Evolutionary conservation across 2,329 filamentous ascomycete genomes (phyloP).

Genomic region (Byssochlamys sp.): DNA sequence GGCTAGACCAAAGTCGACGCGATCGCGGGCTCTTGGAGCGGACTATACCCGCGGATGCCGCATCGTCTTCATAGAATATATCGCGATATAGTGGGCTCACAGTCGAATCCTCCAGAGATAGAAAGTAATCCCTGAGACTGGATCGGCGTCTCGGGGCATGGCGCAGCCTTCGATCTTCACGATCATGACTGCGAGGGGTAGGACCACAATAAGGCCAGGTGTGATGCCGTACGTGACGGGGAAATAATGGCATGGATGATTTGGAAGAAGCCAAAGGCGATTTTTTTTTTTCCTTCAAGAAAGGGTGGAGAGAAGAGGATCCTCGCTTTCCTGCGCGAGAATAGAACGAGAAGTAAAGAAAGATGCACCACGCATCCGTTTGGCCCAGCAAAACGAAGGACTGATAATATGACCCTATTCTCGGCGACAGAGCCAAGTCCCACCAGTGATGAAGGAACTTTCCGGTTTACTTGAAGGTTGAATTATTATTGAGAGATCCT

Average conservation of each 20-base stretch:
- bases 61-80: constrained; percentile 17
- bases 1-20: constrained; percentile 3
- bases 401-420: not conserved
- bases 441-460: not conserved
- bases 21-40: constrained; percentile 9
- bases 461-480: not conserved
- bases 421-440: not conserved
- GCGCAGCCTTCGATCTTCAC: constrained; percentile 11
- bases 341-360: not conserved
- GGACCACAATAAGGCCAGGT: constrained; percentile 29
- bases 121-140: not conserved
- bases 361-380: not conserved
- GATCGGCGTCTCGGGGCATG: constrained; percentile 8
- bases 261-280: not conserved
- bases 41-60: constrained; percentile 25
- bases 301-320: not conserved
- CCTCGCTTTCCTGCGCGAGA: not conserved
- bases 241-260: constrained; percentile 16
- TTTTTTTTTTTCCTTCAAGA: not conserved
- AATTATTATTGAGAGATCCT: not conserved
- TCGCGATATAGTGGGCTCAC: constrained; percentile 15
- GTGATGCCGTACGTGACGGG: constrained; percentile 24
- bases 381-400: not conserved
- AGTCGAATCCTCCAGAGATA: constrained; percentile 5
- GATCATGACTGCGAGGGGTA: constrained; percentile 12